phyloP scores from a whole-genome alignment of 2,329 filamentous ascomycete genomes.

The Ophiostoma sp. region DNA sequence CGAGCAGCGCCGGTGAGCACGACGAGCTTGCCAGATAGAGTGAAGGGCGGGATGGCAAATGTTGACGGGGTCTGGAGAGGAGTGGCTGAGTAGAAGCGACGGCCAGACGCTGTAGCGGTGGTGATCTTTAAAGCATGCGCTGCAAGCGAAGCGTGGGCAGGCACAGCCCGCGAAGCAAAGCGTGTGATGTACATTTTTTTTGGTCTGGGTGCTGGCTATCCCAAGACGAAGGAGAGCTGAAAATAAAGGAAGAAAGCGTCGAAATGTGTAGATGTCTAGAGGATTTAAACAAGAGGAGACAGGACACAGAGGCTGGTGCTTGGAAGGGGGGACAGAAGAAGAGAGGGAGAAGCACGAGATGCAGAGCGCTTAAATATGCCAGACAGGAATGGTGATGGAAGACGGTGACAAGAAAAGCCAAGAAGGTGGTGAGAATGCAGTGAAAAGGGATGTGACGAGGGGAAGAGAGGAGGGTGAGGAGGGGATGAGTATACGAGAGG shows the following conservation, averaged over 20 bases:
- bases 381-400: not conserved
- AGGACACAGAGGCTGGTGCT: no score
- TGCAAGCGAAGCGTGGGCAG: not conserved
- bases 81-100: not conserved
- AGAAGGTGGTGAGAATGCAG: not conserved
- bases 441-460: not conserved
- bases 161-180: not conserved
- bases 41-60: conserved; percentile 64
- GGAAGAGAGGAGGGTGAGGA: not conserved
- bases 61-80: conserved; percentile 55
- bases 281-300: no score
- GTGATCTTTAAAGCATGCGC: not conserved
- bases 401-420: not conserved
- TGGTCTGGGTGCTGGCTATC: no score
- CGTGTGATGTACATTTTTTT: not conserved
- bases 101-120: not conserved
- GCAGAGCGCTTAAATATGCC: not conserved
- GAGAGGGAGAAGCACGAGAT: not conserved
- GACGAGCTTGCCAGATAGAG: conserved; percentile 74
- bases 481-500: not conserved
- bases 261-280: not conserved
- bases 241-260: not conserved
- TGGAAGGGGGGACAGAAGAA: not conserved
- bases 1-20: conserved; percentile 87
- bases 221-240: not conserved